A percentile compares a stretch with the other conserved stretches of the same genome.
Conservation (phyloP, 1,139 yeast species). For the Geotrichum macrosporum region DNA sequence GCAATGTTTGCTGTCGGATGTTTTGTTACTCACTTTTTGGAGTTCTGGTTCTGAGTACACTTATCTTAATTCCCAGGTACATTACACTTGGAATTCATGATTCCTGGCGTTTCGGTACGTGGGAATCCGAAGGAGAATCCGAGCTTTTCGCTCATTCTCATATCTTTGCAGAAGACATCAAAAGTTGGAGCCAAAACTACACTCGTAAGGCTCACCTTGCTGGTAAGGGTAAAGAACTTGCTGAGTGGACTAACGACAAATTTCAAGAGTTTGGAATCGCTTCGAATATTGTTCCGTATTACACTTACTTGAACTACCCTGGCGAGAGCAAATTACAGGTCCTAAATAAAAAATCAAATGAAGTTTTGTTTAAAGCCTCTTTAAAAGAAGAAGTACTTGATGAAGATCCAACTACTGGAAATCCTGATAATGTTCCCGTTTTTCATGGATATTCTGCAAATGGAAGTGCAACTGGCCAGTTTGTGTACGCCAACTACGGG, state of each 20-base stretch:
- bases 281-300: conserved; percentile 52
- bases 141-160: conserved; percentile 33
- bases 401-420: conserved; percentile 63
- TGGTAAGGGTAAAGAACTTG: conserved; percentile 61
- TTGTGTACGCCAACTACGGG: conserved; percentile 60
- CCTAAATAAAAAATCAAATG: conserved; percentile 35
- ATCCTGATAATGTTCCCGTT: conserved; percentile 52
- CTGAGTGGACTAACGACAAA: conserved; percentile 61
- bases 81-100: too few relatives aligned
- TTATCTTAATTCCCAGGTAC: too few relatives aligned
- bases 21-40: too few relatives aligned
- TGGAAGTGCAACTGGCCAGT: conserved; percentile 58
- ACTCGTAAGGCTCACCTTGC: conserved; percentile 65
- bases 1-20: too few relatives aligned
- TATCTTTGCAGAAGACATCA: conserved; percentile 30
- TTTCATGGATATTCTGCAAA: conserved; percentile 64
- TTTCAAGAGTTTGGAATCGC: conserved; percentile 59
- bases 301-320: conserved; percentile 60
- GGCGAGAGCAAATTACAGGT: conserved; percentile 49
- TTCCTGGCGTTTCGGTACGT: too few relatives aligned
- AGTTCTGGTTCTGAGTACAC: too few relatives aligned
- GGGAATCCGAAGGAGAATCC: too few relatives aligned
- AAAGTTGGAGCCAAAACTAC: conserved; percentile 40
- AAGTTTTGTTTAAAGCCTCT: conserved; percentile 53
- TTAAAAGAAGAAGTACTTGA: conserved; percentile 67